A percentile compares a stretch with the other conserved stretches of the same genome.
phyloP scores from a whole-genome alignment of 768 basidiomycete genomes.

The Harrya chromipes region DNA sequence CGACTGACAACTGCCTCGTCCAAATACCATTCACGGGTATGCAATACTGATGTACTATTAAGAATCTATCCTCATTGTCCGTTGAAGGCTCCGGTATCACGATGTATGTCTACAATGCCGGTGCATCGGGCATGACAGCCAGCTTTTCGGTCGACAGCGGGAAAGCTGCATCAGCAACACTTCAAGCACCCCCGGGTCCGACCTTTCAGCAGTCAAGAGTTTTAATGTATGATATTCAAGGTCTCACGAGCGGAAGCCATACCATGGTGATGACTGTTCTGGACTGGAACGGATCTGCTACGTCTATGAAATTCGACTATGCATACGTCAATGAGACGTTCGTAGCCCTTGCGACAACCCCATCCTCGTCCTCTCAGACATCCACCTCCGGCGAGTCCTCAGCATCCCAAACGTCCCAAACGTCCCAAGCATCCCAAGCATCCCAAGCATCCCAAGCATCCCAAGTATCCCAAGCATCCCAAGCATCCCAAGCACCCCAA shows the following conservation, averaged over 20 bases:
- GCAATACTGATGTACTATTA: not conserved
- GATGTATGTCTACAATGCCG: conserved; percentile 26
- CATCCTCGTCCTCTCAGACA: not conserved
- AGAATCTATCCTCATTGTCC: not conserved
- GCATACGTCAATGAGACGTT: conserved; percentile 24
- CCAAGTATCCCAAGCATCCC: too few relatives aligned
- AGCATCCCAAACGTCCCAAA: too few relatives aligned
- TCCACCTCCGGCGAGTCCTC: not conserved
- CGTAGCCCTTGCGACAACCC: conserved; percentile 5
- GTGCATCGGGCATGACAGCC: conserved; percentile 18
- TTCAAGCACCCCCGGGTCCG: conserved; percentile 4
- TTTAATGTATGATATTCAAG: conserved; percentile 16
- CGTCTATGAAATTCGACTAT: conserved; percentile 28
- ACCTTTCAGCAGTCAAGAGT: conserved; percentile 22
- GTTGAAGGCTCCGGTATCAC: conserved; percentile 24
- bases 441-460: too few relatives aligned
- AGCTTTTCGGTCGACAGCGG: conserved; percentile 20
- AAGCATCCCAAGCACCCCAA: too few relatives aligned
- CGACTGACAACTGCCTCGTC: conserved; percentile 12
- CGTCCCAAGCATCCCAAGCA: conserved; percentile 1
- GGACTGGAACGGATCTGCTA: conserved; percentile 14
- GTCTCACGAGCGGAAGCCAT: conserved; percentile 15
- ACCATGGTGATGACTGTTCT: conserved; percentile 22
- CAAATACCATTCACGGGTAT: conserved; percentile 22
- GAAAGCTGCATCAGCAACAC: conserved; percentile 1